A percentile compares a stretch with the other conserved stretches of the same genome.
These are phyloP conservation scores for Dothistroma pini DNA, from an alignment of 2,329 filamentous ascomycete species.

Conservation along the genomic window DNA sequence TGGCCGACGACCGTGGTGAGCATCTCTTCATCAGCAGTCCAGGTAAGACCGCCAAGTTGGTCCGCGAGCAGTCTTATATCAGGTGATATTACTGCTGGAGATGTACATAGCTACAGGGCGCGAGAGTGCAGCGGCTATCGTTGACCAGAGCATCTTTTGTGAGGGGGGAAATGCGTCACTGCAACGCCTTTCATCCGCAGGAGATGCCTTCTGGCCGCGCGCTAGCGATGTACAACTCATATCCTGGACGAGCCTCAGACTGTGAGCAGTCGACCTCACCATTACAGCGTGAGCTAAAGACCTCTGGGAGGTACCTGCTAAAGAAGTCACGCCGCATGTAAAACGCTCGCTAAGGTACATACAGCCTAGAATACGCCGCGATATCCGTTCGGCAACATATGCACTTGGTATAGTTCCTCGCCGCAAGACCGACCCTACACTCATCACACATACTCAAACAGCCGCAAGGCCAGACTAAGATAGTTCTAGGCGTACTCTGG, in stretches of 20 bases:
- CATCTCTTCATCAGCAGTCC: not conserved
- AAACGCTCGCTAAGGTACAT: slow-evolving; percentile 61
- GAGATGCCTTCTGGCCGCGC: too few species aligned
- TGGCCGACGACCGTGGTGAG: too few species aligned
- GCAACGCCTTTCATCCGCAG: too few species aligned
- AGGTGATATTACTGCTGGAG: too few species aligned
- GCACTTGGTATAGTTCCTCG: slow-evolving; percentile 96
- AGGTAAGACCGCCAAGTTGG: not conserved
- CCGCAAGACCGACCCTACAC: slow-evolving; percentile 85
- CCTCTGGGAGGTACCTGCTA: not conserved
- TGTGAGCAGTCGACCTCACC: not conserved
- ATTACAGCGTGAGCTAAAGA: not conserved
- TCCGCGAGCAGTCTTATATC: too few species aligned
- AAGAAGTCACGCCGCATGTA: not conserved
- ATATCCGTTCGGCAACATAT: slow-evolving; percentile 91
- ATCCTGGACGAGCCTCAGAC: too few species aligned
- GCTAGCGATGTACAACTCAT: too few species aligned
- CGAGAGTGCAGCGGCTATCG: slow-evolving; percentile 2
- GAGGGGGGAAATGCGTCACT: too few species aligned
- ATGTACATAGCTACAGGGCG: too few species aligned
- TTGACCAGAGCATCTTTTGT: not conserved
- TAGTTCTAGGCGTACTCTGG: slow-evolving; percentile 76
- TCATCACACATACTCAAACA: slow-evolving; percentile 94
- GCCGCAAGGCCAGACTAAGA: slow-evolving; percentile 94
- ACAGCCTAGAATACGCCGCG: slow-evolving; percentile 83